Conservation (phyloP, 1,284 basidiomycete genomes). For the Tilletia caries region DNA sequence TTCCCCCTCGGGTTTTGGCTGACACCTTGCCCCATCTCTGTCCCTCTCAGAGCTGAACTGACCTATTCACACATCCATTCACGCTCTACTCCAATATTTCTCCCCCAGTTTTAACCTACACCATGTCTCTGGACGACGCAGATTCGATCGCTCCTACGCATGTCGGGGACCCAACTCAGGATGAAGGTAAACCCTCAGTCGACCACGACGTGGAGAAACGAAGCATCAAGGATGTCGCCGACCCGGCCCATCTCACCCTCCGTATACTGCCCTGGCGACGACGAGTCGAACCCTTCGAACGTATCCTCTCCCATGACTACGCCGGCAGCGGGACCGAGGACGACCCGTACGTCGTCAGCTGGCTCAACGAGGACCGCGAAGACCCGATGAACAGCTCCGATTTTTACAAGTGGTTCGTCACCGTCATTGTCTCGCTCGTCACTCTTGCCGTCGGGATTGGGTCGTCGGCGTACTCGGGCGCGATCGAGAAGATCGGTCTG, state of each 20-base stretch:
- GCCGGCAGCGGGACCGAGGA: constrained; percentile 54
- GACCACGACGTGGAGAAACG: not conserved
- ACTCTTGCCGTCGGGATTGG: constrained; percentile 57
- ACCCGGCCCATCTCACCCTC: not conserved
- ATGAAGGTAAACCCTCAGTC: too few species aligned
- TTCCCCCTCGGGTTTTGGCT: too few species aligned
- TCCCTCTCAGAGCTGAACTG: too few species aligned
- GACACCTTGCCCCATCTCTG: too few species aligned
- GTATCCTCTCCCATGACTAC: constrained; percentile 53
- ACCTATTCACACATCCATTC: too few species aligned
- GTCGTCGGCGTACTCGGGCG: constrained; percentile 69
- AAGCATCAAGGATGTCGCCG: not conserved
- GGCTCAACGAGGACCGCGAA: constrained; percentile 33
- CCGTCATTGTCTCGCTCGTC: constrained; percentile 38
- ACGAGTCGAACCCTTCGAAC: constrained; percentile 50
- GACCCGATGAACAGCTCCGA: constrained; percentile 28
- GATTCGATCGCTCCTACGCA: too few species aligned
- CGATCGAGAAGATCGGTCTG: constrained; percentile 16
- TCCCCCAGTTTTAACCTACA: too few species aligned
- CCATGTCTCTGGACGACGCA: too few species aligned
- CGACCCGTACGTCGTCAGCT: constrained; percentile 54
- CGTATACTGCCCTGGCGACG: not conserved
- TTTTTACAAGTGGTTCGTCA: constrained; percentile 35
- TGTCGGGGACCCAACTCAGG: too few species aligned
- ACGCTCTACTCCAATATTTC: too few species aligned